A percentile compares a stretch with the other conserved stretches of the same genome.
Conservation (phyloP, 2,329 filamentous ascomycete genomes). For the Fusarium hostae region DNA sequence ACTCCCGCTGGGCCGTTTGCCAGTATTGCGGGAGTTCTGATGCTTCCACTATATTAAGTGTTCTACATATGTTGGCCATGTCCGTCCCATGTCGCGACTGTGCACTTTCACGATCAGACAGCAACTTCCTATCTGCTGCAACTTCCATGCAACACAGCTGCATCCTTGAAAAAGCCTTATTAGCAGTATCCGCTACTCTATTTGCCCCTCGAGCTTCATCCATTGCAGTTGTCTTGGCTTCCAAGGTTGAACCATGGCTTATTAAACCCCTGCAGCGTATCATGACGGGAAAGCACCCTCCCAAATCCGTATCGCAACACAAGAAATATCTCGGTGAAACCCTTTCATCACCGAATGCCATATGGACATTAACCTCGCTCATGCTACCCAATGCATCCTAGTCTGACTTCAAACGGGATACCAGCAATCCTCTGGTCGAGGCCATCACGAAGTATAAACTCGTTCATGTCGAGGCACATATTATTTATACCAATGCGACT, state of each 20-base stretch:
- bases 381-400: slow-evolving; percentile 93
- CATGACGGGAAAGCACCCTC: slow-evolving; percentile 93
- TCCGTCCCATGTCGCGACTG: too few relatives aligned
- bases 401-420: slow-evolving; percentile 82
- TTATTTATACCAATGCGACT: slow-evolving; percentile 99
- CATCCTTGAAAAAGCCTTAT: slow-evolving; percentile 94
- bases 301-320: slow-evolving; percentile 97
- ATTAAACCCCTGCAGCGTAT: slow-evolving; percentile 96
- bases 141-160: too few relatives aligned
- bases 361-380: slow-evolving; percentile 92
- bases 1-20: too few relatives aligned
- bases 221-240: slow-evolving; percentile 92
- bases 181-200: slow-evolving; percentile 93
- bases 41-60: too few relatives aligned
- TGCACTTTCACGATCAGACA: too few relatives aligned
- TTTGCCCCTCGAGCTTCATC: slow-evolving; percentile 91
- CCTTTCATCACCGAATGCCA: slow-evolving; percentile 86
- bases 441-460: slow-evolving; percentile 93
- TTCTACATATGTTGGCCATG: too few relatives aligned
- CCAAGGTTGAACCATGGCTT: slow-evolving; percentile 95
- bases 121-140: too few relatives aligned
- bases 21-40: too few relatives aligned
- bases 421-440: slow-evolving; percentile 69
- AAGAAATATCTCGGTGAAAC: slow-evolving; percentile 95
- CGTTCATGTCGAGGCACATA: slow-evolving; percentile 94